Percentiles rank a stretch among this genome's conserved stretches.
phyloP scores from a whole-genome alignment of 148 eudicot genomes.

The Hydrangea macrophylla region DNA sequence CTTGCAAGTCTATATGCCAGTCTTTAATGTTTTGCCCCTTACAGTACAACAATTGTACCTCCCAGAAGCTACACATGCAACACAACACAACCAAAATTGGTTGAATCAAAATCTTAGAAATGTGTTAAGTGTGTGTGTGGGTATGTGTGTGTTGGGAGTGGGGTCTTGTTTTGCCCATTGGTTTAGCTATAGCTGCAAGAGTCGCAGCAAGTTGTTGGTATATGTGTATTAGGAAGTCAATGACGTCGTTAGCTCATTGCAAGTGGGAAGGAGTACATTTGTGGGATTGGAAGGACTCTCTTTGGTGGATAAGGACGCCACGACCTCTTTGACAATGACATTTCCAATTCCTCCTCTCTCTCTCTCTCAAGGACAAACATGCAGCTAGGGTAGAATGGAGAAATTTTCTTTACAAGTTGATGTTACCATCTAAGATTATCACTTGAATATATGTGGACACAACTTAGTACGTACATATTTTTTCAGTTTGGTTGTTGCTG shows the following conservation, averaged over 20 bases:
- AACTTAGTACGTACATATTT: too few relatives aligned
- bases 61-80: not conserved
- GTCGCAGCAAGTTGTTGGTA: slow-evolving; percentile 5
- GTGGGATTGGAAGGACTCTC: too few relatives aligned
- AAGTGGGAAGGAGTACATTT: slow-evolving; percentile 2
- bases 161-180: too few relatives aligned
- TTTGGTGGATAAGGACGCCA: slow-evolving; percentile 14
- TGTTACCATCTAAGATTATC: too few relatives aligned
- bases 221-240: not conserved
- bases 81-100: too few relatives aligned
- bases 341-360: not conserved
- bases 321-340: slow-evolving; percentile 1
- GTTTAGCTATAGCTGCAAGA: not conserved
- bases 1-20: too few relatives aligned
- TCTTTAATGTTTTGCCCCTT: too few relatives aligned
- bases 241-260: not conserved
- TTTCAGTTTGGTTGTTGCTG: too few relatives aligned
- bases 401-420: too few relatives aligned
- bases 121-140: not conserved
- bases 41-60: not conserved
- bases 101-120: not conserved
- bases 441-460: too few relatives aligned
- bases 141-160: not conserved
- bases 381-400: too few relatives aligned
- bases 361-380: too few relatives aligned